Base-by-base conservation (phyloP, 106 monocot genomes). In the Xerophyta viscosa region DNA sequence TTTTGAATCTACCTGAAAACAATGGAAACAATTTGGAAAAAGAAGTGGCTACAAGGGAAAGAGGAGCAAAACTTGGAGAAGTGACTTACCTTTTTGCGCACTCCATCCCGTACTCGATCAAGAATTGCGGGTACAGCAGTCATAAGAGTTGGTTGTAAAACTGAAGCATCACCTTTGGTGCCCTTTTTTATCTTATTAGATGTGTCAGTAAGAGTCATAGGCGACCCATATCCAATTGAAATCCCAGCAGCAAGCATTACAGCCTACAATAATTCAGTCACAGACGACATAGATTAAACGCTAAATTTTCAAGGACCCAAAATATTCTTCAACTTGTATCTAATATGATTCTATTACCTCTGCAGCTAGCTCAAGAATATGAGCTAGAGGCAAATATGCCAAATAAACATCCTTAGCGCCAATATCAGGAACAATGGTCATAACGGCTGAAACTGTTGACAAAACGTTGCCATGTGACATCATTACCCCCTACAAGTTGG, bases 121-220 rank as follows among this genome's bases (percentile, higher is more conserved):
- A 99, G 85, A 58, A 99, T 99, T 50, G 98, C 98, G 64, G 98
- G 98, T 25, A 99, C 98, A 57, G 86, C 73, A 71, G 90, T 74
- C 90, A 99, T 77, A 31, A 99, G 26, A 41, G 98, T 99, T 26
- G 98, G 98, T 54, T 59, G 59, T 42, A 99, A 77, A 0, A 52
- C 83, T 43, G 98, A 77, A 63, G 90, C 85, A 80, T 99, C 98
- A 56, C 98, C 98, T 37, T 90, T 71, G 50, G 98, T 90, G 29
- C 98, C 98, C 53, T 67, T 86, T 47, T 99, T 99, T 33, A 99
- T 86, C 66, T 99, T 99, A 70, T 83, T 99, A 49, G 98, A 90
- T 74, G 98, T 99, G 60, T 99, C 98, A 52, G 90, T 90, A 42
- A 99, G 98, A 58, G 98, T 99, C 58, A 99, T 62, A 51, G 98